A percentile compares a stretch with the other conserved stretches of the same genome.
phyloP scores from a whole-genome alignment of 306 rosid genomes.

The Luffa acutangula region DNA sequence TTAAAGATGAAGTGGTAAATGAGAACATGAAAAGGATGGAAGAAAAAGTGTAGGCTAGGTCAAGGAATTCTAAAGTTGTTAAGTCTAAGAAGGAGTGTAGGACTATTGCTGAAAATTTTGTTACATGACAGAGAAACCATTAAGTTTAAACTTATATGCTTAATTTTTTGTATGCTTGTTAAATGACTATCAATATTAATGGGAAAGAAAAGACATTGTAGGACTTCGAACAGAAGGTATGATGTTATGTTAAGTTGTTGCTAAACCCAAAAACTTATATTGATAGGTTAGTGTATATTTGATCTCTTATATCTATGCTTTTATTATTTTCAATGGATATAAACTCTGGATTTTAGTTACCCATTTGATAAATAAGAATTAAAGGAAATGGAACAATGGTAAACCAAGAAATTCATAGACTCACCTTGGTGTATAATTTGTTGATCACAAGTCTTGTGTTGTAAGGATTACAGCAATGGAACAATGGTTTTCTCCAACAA shows the following conservation, averaged over 20 bases:
- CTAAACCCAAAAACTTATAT: too few relatives aligned
- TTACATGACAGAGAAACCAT: too few relatives aligned
- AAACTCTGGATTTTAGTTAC: neutral
- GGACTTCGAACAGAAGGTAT: neutral
- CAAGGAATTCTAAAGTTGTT: too few relatives aligned
- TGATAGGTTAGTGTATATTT: neutral
- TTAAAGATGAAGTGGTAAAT: too few relatives aligned
- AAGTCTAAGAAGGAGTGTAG: too few relatives aligned
- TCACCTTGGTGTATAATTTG: neutral
- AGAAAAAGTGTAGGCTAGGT: too few relatives aligned
- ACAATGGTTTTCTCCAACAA: too few relatives aligned
- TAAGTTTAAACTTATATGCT: too few relatives aligned
- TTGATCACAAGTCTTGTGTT: conserved; percentile 3
- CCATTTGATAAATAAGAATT: neutral
- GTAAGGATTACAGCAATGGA: conserved; percentile 83
- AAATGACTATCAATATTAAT: too few relatives aligned
- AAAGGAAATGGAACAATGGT: neutral
- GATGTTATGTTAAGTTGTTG: neutral
- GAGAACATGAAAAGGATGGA: too few relatives aligned
- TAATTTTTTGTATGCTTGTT: too few relatives aligned
- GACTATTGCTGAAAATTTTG: too few relatives aligned
- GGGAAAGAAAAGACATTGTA: neutral
- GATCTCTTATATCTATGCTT: neutral
- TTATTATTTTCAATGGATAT: neutral
- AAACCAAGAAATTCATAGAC: neutral